These are phyloP conservation scores for Dianthus caryophyllus DNA, from an alignment of 148 eudicot genomes.

Conservation along the genomic window DNA sequence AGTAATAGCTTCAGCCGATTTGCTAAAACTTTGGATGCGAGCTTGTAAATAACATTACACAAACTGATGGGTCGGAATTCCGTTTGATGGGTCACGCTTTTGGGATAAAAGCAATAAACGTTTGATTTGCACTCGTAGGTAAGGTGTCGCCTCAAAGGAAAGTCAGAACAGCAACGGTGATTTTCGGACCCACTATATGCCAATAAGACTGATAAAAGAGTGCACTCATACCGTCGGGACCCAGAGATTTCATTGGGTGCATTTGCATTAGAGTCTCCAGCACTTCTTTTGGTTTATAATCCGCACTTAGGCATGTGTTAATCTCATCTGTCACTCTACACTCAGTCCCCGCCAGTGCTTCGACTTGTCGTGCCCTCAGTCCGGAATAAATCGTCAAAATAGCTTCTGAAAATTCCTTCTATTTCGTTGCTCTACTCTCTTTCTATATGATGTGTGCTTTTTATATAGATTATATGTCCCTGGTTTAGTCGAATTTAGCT, in stretches of 20 bases:
- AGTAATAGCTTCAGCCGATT: background rate
- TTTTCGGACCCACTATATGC: no score
- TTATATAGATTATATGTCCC: no score
- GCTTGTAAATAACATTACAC: background rate
- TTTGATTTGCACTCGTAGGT: background rate
- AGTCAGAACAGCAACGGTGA: background rate
- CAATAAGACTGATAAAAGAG: background rate
- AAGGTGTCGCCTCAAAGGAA: background rate
- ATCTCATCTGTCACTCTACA: no score
- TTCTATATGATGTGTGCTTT: no score
- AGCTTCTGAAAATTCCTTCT: no score
- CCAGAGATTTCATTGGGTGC: background rate
- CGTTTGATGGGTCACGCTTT: background rate
- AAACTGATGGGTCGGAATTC: background rate
- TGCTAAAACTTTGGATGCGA: background rate
- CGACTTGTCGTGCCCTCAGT: no score
- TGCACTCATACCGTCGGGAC: background rate
- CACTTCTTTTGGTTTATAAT: no score
- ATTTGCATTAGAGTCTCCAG: background rate
- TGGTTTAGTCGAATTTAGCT: no score
- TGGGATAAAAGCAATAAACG: background rate
- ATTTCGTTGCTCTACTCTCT: no score
- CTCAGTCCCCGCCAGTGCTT: no score
- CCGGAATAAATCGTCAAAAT: no score
- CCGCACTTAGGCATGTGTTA: no score